These are phyloP conservation scores for Moniliophthora roreri DNA, from an alignment of 1,284 basidiomycete species.

Conservation along the genomic window DNA sequence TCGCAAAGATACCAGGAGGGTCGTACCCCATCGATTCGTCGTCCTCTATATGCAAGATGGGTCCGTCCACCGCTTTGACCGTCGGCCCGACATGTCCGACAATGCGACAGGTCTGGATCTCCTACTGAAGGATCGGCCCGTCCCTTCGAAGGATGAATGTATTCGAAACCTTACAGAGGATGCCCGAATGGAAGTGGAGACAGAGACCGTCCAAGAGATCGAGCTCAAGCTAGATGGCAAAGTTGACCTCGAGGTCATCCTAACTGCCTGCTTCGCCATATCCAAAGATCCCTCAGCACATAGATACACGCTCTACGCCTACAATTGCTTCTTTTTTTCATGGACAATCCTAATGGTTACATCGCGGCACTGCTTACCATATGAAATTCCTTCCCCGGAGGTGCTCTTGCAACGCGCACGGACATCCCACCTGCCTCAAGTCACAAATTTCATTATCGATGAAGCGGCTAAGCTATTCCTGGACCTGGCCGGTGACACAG, in stretches of 20 bases:
- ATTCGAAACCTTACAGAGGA: not conserved
- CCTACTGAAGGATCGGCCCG: too few relatives aligned
- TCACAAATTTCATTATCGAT: not conserved
- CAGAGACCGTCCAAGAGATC: not conserved
- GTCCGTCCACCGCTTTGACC: not conserved
- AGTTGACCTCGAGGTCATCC: not conserved
- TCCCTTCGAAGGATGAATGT: too few relatives aligned
- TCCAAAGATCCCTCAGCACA: not conserved
- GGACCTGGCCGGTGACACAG: too few relatives aligned
- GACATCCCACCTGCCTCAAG: not conserved
- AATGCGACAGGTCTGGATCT: too few relatives aligned
- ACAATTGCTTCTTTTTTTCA: slow-evolving; percentile 8
- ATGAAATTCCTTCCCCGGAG: not conserved
- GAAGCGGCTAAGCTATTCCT: too few relatives aligned
- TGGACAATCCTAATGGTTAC: slow-evolving; percentile 9
- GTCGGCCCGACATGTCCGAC: not conserved
- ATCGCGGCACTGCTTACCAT: not conserved
- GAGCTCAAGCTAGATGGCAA: not conserved
- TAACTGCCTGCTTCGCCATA: slow-evolving; percentile 1
- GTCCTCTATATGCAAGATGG: not conserved
- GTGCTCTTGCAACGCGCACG: not conserved
- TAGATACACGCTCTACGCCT: not conserved
- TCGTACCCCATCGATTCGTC: slow-evolving; percentile 1
- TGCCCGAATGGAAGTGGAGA: not conserved
- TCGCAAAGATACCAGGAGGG: not conserved